phyloP scores from a whole-genome alignment of 306 rosid genomes.

The Parietaria judaica region DNA sequence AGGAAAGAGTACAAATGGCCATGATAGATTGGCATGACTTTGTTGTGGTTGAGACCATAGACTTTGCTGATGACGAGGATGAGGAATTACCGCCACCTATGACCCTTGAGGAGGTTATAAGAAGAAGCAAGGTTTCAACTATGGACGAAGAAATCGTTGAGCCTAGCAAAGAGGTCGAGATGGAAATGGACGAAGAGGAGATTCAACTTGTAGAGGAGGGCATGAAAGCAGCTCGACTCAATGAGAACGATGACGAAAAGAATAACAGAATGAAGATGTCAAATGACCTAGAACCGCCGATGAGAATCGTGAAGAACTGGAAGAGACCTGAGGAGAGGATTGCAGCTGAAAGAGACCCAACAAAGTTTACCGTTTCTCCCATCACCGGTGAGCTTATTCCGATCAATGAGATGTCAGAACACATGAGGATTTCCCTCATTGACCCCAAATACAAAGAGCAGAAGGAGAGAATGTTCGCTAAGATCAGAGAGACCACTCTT shows the following conservation, averaged over 20 bases:
- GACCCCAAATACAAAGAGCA: slow-evolving; percentile 98
- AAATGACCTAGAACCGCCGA: slow-evolving; percentile 77
- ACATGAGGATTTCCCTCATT: slow-evolving; percentile 87
- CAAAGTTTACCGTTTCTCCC: slow-evolving; percentile 78
- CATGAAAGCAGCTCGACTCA: slow-evolving; percentile 63
- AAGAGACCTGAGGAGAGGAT: slow-evolving; percentile 92
- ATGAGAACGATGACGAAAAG: slow-evolving; percentile 53
- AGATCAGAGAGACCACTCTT: slow-evolving; percentile 94
- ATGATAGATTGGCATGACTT: slow-evolving; percentile 99
- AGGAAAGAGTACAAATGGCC: slow-evolving; percentile 86
- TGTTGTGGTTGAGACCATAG: slow-evolving; percentile 90
- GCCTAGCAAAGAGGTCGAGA: slow-evolving; percentile 85
- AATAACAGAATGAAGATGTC: slow-evolving; percentile 46
- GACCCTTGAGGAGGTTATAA: slow-evolving; percentile 90
- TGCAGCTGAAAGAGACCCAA: slow-evolving; percentile 74
- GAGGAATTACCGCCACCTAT: slow-evolving; percentile 89
- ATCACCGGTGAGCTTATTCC: slow-evolving; percentile 88
- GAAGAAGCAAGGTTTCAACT: slow-evolving; percentile 72
- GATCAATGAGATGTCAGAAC: slow-evolving; percentile 91
- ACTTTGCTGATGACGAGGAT: slow-evolving; percentile 94
- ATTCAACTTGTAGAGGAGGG: slow-evolving; percentile 95
- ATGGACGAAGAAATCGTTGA: slow-evolving; percentile 67
- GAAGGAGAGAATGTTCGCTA: slow-evolving; percentile 95
- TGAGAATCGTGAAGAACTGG: slow-evolving; percentile 98
- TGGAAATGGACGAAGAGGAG: slow-evolving; percentile 99